These are phyloP conservation scores for Globisporangium uncinulatum DNA, from an alignment of 352 stramenopile genomes.

Conservation along the genomic window DNA sequence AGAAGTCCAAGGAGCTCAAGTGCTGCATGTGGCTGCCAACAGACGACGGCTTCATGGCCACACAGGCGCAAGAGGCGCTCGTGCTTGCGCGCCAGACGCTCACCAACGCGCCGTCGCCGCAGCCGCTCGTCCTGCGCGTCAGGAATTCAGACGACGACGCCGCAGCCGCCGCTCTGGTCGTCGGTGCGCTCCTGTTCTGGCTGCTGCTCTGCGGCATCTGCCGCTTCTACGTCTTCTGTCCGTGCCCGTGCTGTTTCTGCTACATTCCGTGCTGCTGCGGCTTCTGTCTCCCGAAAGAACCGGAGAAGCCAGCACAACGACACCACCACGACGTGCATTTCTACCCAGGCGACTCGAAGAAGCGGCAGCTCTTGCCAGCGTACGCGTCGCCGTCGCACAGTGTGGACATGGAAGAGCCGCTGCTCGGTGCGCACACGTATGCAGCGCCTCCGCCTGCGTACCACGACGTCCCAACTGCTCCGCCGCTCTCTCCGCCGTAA, in stretches of 20 bases:
- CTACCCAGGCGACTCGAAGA: background rate
- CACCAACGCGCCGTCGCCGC: background rate
- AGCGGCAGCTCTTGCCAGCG: conserved; percentile 8
- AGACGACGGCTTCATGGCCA: conserved; percentile 13
- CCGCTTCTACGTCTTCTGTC: conserved; percentile 4
- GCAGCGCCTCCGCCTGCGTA: conserved; percentile 39
- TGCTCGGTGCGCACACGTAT: conserved; percentile 32
- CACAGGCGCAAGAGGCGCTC: conserved; percentile 7
- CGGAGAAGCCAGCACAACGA: background rate
- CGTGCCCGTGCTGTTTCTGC: conserved; percentile 13
- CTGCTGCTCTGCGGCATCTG: conserved; percentile 14
- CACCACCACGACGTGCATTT: conserved; percentile 1
- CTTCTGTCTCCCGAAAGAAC: conserved; percentile 27
- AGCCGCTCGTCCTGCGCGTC: no score
- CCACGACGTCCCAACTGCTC: conserved; percentile 60
- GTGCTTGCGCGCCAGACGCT: conserved; percentile 8
- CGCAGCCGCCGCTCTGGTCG: background rate
- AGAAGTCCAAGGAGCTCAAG: background rate
- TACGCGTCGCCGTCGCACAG: conserved; percentile 20
- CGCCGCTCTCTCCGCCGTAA: conserved; percentile 25
- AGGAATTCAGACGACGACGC: background rate
- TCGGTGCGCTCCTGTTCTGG: conserved; percentile 4
- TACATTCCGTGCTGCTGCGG: conserved; percentile 31
- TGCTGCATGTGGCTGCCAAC: conserved; percentile 7
- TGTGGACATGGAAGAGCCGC: conserved; percentile 64